Conservation (phyloP, 768 basidiomycete genomes). For the Amanita phalloides region DNA sequence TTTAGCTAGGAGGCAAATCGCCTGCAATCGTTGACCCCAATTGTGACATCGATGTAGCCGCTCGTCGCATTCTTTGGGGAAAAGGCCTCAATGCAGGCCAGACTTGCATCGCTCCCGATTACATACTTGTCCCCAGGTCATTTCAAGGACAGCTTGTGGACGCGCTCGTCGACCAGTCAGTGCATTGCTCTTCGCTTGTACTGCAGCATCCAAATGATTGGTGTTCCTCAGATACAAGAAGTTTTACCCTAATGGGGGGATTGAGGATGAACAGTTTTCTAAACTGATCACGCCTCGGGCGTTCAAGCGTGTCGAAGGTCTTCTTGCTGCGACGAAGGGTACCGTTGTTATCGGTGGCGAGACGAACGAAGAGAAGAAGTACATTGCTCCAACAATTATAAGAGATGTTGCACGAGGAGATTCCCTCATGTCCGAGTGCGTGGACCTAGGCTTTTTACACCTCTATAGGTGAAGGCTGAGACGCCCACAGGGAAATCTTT, state of each 20-base stretch:
- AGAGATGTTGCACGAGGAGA: conserved; percentile 1
- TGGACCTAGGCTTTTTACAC: not conserved
- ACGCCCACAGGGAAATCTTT: conserved; percentile 58
- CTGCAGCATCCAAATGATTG: not conserved
- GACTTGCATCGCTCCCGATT: conserved; percentile 60
- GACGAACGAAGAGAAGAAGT: conserved; percentile 2
- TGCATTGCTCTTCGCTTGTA: not conserved
- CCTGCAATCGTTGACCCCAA: conserved; percentile 66
- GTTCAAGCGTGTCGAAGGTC: conserved; percentile 18
- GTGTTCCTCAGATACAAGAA: conserved; percentile 29
- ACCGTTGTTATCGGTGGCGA: conserved; percentile 5
- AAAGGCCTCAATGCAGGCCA: conserved; percentile 70
- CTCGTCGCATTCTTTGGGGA: conserved; percentile 76
- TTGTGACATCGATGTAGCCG: conserved; percentile 54
- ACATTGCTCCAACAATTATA: conserved; percentile 5
- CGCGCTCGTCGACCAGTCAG: conserved; percentile 32
- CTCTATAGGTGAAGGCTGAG: not conserved
- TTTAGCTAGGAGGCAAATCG: conserved; percentile 39
- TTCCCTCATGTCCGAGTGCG: conserved; percentile 5
- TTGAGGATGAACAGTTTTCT: conserved; percentile 30
- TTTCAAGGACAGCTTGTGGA: conserved; percentile 35
- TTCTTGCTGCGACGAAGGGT: conserved; percentile 4
- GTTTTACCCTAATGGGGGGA: conserved; percentile 46
- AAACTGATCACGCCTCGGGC: conserved; percentile 46
- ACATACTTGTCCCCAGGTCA: conserved; percentile 35